Base-by-base conservation (phyloP, 2,329 filamentous ascomycete species). In the Sporothrix brunneoviolacea region DNA sequence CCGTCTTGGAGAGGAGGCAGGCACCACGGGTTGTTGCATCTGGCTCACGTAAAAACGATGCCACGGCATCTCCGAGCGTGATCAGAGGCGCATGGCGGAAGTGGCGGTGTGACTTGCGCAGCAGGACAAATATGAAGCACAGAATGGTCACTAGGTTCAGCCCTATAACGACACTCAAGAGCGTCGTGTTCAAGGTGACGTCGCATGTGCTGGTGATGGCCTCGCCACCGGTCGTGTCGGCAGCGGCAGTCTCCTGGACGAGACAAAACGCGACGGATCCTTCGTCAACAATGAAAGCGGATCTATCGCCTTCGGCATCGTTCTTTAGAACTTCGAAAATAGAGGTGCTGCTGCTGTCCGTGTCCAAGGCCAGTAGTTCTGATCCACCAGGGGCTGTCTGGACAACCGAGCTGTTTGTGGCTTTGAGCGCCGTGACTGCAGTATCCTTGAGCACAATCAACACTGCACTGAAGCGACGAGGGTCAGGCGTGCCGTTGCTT, bases 11-110 rank as follows among this genome's bases (percentile, higher is more conserved):
- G 42, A 78, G 59, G 13, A 78, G 66, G 51, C 71, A 59, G 6
- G 66, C 64, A 16, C 66, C 67, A 24, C 62, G 64, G 0, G 74
- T 76, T 2, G 65, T 66, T 1, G 61, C 59, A 57, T 78, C 75
- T 0, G 73, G 69, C 2, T 68, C 64, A 12, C 63, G 61, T 40
- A 78, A 67, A 50, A 78, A 77, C 2, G 74, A 77, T 5, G 67
- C 59, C n/a, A 78, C 62, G 24, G 72, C 71, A 54, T 78, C 75
- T 28, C 75, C 75, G 3, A 77, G 64, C 0, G 74, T 77, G 15
- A 71, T 68, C 4, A 78, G 66, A 1, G 73, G 74, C 15, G 62
- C 60, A 55, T 73, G 70, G 16, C 60, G 61, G 28, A 55, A 54
- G 27, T 52, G 57, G 24, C 55, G 54, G 16, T 60, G 40, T 3